A percentile compares a stretch with the other conserved stretches of the same genome.
phyloP scores from a whole-genome alignment of 345 rosid genomes.

The Corymbia maculata region DNA sequence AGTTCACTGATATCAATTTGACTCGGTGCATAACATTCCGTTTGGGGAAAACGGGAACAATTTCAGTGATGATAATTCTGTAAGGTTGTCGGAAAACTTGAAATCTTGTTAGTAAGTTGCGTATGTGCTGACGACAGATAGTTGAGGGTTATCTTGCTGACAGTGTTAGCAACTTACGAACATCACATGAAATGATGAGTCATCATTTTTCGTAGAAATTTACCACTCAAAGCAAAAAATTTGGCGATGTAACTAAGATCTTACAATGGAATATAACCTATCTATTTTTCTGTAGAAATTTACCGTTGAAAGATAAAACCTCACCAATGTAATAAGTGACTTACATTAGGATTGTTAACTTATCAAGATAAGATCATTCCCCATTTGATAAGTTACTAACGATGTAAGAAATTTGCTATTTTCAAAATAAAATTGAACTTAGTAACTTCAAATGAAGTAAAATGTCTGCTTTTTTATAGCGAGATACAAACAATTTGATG shows the following conservation, averaged over 20 bases:
- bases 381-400: neutral
- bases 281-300: neutral
- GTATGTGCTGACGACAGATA: rapidly evolving
- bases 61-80: neutral
- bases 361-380: neutral
- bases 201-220: neutral
- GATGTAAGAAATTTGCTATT: neutral
- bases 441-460: neutral
- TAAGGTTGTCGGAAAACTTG: neutral
- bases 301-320: neutral
- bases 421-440: neutral
- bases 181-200: neutral
- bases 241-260: neutral
- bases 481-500: neutral
- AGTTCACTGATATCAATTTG: neutral
- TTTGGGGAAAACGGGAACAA: neutral
- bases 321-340: neutral
- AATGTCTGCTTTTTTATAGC: neutral
- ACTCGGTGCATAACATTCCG: neutral
- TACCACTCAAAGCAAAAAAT: neutral
- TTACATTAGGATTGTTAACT: neutral
- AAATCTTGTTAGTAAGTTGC: neutral
- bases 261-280: neutral
- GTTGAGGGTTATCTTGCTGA: neutral
- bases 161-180: neutral